Conservation (phyloP, 768 basidiomycete genomes). For the Lentinula detonsa region DNA sequence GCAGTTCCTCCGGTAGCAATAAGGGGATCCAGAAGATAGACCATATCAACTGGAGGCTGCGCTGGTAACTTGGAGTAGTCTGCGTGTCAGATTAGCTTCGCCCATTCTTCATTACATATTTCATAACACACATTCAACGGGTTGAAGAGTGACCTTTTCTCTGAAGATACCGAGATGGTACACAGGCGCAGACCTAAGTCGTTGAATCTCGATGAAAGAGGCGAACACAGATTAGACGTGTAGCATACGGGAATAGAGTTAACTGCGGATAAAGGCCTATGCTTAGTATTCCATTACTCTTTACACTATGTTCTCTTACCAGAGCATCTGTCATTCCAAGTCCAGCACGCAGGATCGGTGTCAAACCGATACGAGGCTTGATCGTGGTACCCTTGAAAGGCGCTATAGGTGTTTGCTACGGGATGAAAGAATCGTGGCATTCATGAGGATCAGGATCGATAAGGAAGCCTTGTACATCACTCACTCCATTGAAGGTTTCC, state of each 20-base stretch:
- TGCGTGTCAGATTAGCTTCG: conserved; percentile 20
- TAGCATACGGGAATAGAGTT: conserved; percentile 72
- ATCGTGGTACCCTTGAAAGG: conserved; percentile 72
- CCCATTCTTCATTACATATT: too few species aligned
- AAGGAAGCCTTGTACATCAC: conserved; percentile 14
- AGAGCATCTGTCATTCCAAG: conserved; percentile 90
- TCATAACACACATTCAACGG: conserved; percentile 71
- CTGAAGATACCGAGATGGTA: conserved; percentile 89
- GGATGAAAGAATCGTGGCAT: conserved; percentile 2
- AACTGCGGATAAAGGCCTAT: conserved; percentile 27
- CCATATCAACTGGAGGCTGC: conserved; percentile 67
- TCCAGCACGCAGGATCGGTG: conserved; percentile 91
- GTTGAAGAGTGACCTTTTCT: conserved; percentile 82
- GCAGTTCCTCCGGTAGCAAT: conserved; percentile 95
- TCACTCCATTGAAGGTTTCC: conserved; percentile 57
- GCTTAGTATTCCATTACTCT: not conserved
- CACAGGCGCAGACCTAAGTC: conserved; percentile 63
- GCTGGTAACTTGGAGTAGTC: conserved; percentile 90
- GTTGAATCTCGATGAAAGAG: not conserved
- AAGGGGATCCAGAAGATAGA: conserved; percentile 88
- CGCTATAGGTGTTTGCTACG: conserved; percentile 72
- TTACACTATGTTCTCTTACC: conserved; percentile 20
- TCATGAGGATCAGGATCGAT: not conserved
- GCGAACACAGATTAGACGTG: not conserved
- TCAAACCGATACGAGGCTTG: conserved; percentile 75